Conservation (phyloP, 257 asterid species). For the Solanum rostratum region DNA sequence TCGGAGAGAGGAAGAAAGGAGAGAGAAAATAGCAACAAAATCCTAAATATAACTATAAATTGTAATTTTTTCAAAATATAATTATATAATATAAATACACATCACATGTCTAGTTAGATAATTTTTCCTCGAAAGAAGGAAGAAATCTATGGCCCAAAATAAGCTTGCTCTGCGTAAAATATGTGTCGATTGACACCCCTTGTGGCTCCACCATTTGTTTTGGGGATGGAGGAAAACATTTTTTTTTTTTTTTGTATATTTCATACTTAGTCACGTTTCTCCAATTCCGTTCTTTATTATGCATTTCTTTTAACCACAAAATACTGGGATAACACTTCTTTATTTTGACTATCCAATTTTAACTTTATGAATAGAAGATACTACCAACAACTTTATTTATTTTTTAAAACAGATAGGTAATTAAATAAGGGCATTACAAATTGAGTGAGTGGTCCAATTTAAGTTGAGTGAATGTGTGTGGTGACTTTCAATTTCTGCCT, state of each 20-base stretch:
- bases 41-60: too few relatives aligned
- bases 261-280: neutral
- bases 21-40: too few relatives aligned
- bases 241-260: too few relatives aligned
- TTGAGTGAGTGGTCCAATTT: conserved; percentile 10
- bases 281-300: neutral
- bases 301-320: neutral
- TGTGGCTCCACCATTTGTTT: neutral
- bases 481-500: conserved; percentile 11
- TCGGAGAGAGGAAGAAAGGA: too few relatives aligned
- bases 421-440: neutral
- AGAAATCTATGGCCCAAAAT: neutral
- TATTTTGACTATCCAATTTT: neutral
- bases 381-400: neutral
- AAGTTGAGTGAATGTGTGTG: neutral
- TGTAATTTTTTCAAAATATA: too few relatives aligned
- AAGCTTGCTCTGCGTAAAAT: neutral
- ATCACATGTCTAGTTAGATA: too few relatives aligned
- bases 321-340: neutral
- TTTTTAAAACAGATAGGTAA: neutral
- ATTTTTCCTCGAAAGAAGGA: too few relatives aligned
- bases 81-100: too few relatives aligned
- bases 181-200: too few relatives aligned
- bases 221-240: neutral
- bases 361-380: neutral